Evolutionary conservation across 148 eudicot species (phyloP).

Genomic region (Rhododendron simsii): DNA sequence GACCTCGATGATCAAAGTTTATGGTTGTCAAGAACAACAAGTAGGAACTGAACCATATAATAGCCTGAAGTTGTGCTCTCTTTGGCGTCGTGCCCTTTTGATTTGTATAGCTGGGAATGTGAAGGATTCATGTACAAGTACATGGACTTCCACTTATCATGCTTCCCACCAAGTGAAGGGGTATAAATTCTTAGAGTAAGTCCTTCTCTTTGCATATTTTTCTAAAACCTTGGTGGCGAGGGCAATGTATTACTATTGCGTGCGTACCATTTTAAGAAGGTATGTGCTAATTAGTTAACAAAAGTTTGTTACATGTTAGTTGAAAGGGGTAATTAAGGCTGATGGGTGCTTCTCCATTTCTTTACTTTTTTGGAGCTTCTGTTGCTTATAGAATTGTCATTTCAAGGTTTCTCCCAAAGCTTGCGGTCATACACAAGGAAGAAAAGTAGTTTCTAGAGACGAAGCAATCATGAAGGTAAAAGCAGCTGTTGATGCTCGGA

Average conservation of each 20-base stretch:
- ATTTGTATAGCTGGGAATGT: not conserved
- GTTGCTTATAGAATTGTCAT: constrained; percentile 20
- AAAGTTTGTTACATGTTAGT: not conserved
- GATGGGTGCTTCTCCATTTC: not conserved
- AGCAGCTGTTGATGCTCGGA: constrained; percentile 95
- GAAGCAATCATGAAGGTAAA: constrained; percentile 89
- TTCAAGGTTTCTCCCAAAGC: constrained; percentile 94
- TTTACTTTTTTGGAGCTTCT: not conserved
- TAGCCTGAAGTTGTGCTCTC: not conserved
- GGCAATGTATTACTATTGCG: not conserved
- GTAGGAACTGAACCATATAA: not conserved
- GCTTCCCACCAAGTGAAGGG: not conserved
- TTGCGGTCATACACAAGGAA: constrained; percentile 92
- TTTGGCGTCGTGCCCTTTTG: not conserved
- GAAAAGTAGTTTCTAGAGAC: constrained; percentile 85
- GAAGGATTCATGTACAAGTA: not conserved
- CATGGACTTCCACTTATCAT: not conserved
- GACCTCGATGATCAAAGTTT: not conserved
- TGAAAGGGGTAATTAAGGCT: not conserved
- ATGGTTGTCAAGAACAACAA: not conserved
- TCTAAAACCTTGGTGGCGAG: not conserved
- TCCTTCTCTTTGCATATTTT: not conserved
- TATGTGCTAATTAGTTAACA: not conserved
- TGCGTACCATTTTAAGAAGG: not conserved
- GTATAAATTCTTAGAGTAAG: not conserved